These are phyloP conservation scores for Colletotrichum sojae DNA, from an alignment of 2,329 filamentous ascomycete genomes.

Conservation along the genomic window DNA sequence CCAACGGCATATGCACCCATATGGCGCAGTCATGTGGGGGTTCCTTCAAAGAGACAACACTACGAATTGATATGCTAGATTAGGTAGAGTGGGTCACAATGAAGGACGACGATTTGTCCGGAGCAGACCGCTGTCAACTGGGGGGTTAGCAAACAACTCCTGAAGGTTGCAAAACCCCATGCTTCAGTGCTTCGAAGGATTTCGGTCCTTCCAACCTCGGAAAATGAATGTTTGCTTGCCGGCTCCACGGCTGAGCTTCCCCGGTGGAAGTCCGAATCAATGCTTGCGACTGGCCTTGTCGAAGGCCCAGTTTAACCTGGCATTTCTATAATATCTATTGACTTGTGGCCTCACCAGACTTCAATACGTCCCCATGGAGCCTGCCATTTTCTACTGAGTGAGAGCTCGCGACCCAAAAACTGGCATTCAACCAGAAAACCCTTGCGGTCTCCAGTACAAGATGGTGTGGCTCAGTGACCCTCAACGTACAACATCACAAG, in stretches of 20 bases:
- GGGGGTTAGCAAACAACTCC: not conserved
- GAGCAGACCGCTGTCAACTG: not conserved
- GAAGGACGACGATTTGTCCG: slow-evolving; percentile 6
- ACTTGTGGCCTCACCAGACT: too few relatives aligned
- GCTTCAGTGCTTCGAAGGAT: not conserved
- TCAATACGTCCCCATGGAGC: too few relatives aligned
- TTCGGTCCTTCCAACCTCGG: slow-evolving; percentile 10
- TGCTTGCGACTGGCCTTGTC: too few relatives aligned
- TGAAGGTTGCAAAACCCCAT: not conserved
- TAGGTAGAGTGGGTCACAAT: slow-evolving; percentile 1
- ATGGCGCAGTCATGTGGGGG: slow-evolving; percentile 1
- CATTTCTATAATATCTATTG: too few relatives aligned
- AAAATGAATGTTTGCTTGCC: slow-evolving; percentile 10
- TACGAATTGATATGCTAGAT: not conserved
- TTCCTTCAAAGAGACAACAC: not conserved
- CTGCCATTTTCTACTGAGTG: too few relatives aligned
- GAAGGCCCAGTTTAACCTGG: too few relatives aligned
- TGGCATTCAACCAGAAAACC: too few relatives aligned
- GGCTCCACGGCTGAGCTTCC: not conserved
- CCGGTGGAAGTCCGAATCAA: too few relatives aligned
- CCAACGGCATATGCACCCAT: slow-evolving; percentile 1
- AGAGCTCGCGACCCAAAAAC: too few relatives aligned
- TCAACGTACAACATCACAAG: too few relatives aligned
- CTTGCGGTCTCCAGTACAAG: too few relatives aligned
- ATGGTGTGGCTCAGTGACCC: too few relatives aligned